A percentile compares a stretch with the other conserved stretches of the same genome.
These are phyloP conservation scores for Puccinia coronata DNA, from an alignment of 1,284 basidiomycete species.

Conservation along the genomic window DNA sequence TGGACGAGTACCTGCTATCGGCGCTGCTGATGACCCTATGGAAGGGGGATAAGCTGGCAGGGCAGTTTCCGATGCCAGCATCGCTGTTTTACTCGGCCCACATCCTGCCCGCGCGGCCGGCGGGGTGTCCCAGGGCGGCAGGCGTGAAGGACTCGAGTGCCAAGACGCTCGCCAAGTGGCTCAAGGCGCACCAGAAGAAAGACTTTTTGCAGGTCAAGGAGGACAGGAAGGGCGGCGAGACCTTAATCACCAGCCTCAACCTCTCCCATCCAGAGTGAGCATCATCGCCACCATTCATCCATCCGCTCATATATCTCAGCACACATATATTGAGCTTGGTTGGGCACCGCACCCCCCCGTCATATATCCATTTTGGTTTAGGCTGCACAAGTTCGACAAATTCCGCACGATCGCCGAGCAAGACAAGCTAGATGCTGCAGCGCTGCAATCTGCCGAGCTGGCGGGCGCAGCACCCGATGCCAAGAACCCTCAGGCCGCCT, in stretches of 20 bases:
- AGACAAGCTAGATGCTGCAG: slow-evolving; percentile 1
- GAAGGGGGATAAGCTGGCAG: background rate
- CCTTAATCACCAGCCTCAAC: background rate
- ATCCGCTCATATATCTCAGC: background rate
- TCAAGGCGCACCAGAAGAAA: slow-evolving; percentile 31
- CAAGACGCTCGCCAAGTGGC: slow-evolving; percentile 34
- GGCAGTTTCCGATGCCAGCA: slow-evolving; percentile 12
- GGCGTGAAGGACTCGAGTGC: slow-evolving; percentile 38
- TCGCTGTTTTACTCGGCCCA: slow-evolving; percentile 34
- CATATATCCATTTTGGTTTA: background rate
- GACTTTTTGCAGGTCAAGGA: slow-evolving; percentile 25
- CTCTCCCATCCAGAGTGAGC: slow-evolving; percentile 2
- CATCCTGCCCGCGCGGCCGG: slow-evolving; percentile 24
- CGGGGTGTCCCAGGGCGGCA: slow-evolving; percentile 23
- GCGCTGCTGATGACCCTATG: slow-evolving; percentile 19
- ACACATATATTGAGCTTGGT: too few relatives aligned
- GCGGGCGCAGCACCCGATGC: background rate
- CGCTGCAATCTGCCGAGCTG: background rate
- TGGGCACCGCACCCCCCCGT: too few relatives aligned
- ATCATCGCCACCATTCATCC: background rate
- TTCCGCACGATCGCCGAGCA: slow-evolving; percentile 42
- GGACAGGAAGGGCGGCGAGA: slow-evolving; percentile 39
- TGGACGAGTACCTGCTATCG: slow-evolving; percentile 4
- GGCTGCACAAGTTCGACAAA: background rate
- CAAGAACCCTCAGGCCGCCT: too few relatives aligned